Evolutionary conservation across 2,329 filamentous ascomycete genomes (phyloP).

Genomic region (Beauveria rudraprayagi): DNA sequence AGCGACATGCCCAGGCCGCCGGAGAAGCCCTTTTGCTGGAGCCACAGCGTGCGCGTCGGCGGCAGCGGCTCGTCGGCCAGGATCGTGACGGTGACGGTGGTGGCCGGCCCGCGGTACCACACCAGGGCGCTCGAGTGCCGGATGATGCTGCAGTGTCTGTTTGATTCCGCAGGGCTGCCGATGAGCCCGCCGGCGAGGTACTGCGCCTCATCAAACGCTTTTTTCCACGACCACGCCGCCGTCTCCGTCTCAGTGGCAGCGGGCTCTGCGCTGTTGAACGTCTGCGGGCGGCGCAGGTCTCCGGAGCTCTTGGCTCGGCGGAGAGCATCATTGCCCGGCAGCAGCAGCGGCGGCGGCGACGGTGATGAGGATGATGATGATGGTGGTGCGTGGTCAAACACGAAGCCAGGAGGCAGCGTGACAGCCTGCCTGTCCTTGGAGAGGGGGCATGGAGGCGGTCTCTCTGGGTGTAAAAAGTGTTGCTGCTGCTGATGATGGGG

Average conservation of each 20-base stretch:
- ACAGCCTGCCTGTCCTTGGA: neutral
- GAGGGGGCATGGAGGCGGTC: neutral
- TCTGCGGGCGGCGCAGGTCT: constrained; percentile 8
- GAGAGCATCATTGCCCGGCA: constrained; percentile 5
- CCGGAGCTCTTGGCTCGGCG: constrained; percentile 27
- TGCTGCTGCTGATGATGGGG: neutral
- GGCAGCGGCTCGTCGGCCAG: constrained; percentile 53
- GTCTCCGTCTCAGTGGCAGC: constrained; percentile 13
- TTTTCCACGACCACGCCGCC: constrained; percentile 32
- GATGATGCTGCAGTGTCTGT: constrained; percentile 57
- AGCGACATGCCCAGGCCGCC: constrained; percentile 61
- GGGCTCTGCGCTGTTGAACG: neutral
- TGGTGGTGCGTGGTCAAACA: constrained; percentile 8
- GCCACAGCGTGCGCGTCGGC: constrained; percentile 51
- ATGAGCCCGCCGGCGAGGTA: constrained; percentile 60
- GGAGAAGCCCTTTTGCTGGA: constrained; percentile 60
- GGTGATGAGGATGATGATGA: constrained; percentile 9
- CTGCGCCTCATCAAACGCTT: constrained; percentile 48
- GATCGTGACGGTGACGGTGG: constrained; percentile 55
- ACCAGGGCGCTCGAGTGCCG: constrained; percentile 57
- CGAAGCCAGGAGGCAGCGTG: constrained; percentile 8
- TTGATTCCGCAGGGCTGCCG: constrained; percentile 55
- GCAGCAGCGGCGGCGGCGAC: neutral
- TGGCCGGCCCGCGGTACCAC: constrained; percentile 58
- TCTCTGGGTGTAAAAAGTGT: neutral